phyloP scores from a whole-genome alignment of 1,139 yeast species.

The Magnusiomyces ingens region DNA sequence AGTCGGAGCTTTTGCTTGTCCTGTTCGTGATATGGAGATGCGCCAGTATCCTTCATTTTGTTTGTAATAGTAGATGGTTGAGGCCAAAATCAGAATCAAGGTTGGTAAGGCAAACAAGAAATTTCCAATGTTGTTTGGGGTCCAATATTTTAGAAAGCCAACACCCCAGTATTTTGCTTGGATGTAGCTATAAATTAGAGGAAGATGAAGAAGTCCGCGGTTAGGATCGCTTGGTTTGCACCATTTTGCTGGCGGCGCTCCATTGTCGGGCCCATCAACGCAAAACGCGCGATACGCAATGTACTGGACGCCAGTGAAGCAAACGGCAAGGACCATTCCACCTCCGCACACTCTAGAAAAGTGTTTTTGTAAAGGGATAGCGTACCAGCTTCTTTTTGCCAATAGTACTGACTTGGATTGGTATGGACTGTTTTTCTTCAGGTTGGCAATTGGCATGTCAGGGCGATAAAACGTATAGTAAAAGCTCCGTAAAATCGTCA shows the following conservation, averaged over 20 bases:
- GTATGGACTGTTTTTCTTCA: neutral
- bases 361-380: neutral
- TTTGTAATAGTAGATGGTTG: slow-evolving; percentile 21
- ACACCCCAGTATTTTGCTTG: slow-evolving; percentile 78
- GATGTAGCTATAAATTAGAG: slow-evolving; percentile 65
- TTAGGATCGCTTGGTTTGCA: slow-evolving; percentile 36
- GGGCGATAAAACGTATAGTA: slow-evolving; percentile 21
- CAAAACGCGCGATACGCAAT: slow-evolving; percentile 57
- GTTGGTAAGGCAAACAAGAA: slow-evolving; percentile 75
- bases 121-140: slow-evolving; percentile 71
- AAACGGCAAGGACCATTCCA: slow-evolving; percentile 48
- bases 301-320: slow-evolving; percentile 44
- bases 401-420: neutral
- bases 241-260: slow-evolving; percentile 59
- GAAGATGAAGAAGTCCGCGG: slow-evolving; percentile 30
- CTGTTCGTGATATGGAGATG: too few species aligned
- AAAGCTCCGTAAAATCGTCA: slow-evolving; percentile 18
- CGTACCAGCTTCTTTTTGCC: neutral
- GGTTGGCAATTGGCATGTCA: slow-evolving; percentile 19
- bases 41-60: slow-evolving; percentile 1
- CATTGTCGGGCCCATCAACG: slow-evolving; percentile 33
- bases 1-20: too few species aligned
- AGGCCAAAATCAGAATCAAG: slow-evolving; percentile 37
- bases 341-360: slow-evolving; percentile 28
- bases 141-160: slow-evolving; percentile 82